phyloP scores from a whole-genome alignment of 768 basidiomycete species.

The Boletus insuetus region DNA sequence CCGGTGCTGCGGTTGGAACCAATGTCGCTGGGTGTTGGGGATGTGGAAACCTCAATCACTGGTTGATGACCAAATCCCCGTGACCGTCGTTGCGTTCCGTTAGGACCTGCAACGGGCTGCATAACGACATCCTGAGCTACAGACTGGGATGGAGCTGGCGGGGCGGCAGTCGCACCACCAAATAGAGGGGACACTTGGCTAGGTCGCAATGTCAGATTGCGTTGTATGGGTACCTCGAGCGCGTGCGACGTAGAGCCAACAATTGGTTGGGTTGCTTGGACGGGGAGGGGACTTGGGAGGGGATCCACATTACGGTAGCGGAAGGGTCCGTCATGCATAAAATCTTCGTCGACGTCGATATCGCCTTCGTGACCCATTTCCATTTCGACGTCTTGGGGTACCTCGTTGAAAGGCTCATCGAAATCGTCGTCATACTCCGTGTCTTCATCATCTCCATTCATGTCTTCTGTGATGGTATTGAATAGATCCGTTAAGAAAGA shows the following conservation, averaged over 20 bases:
- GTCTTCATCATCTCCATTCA: constrained; percentile 63
- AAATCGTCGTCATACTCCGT: constrained; percentile 59
- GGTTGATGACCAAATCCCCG: constrained; percentile 50
- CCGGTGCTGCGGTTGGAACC: constrained; percentile 52
- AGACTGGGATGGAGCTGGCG: constrained; percentile 4
- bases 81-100: constrained; percentile 38
- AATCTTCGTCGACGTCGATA: constrained; percentile 46
- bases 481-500: constrained; percentile 74
- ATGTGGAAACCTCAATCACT: constrained; percentile 57
- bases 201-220: constrained; percentile 25
- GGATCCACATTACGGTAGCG: constrained; percentile 22
- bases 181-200: constrained; percentile 13
- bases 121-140: constrained; percentile 28
- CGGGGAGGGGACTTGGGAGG: background rate
- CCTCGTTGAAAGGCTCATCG: constrained; percentile 35
- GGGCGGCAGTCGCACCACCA: background rate
- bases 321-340: constrained; percentile 32
- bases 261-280: constrained; percentile 14
- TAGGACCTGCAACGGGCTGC: constrained; percentile 34
- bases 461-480: constrained; percentile 68
- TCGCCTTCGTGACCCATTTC: constrained; percentile 39
- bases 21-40: constrained; percentile 61
- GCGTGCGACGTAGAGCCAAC: constrained; percentile 10
- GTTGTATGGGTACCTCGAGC: constrained; percentile 31
- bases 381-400: constrained; percentile 30